Evolutionary conservation across 2,329 filamentous ascomycete species (phyloP).

Genomic region (Neonectria sp.): DNA sequence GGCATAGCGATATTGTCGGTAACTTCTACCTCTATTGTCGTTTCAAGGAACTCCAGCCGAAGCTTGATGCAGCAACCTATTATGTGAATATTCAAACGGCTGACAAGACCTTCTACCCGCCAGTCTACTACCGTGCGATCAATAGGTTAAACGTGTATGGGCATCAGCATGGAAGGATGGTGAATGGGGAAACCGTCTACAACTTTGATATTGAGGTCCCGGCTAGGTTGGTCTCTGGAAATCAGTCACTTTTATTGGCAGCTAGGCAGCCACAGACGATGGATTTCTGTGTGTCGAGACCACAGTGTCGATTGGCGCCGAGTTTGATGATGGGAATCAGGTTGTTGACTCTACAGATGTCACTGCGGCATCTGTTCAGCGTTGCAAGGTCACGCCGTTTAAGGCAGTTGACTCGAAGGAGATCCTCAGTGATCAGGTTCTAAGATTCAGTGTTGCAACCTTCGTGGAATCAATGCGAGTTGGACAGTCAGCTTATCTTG

Average conservation of each 20-base stretch:
- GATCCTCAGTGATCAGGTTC: slow-evolving; percentile 1
- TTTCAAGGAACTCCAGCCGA: slow-evolving; percentile 12
- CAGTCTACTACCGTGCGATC: slow-evolving; percentile 6
- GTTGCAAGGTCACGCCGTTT: slow-evolving; percentile 14
- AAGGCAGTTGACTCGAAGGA: not conserved
- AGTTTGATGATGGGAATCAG: slow-evolving; percentile 11
- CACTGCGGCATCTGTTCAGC: slow-evolving; percentile 4
- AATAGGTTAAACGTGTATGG: slow-evolving; percentile 19
- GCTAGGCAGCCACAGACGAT: slow-evolving; percentile 12
- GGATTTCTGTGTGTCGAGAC: slow-evolving; percentile 7
- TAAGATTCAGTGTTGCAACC: slow-evolving; percentile 10
- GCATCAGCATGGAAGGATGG: not conserved
- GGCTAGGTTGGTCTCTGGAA: slow-evolving; percentile 28
- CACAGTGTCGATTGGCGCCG: slow-evolving; percentile 3
- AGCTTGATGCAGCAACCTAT: slow-evolving; percentile 14
- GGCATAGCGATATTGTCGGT: slow-evolving; percentile 25
- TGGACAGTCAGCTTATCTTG: not conserved
- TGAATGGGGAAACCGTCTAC: slow-evolving; percentile 7
- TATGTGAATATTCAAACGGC: slow-evolving; percentile 15
- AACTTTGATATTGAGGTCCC: slow-evolving; percentile 27
- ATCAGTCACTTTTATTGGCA: slow-evolving; percentile 14
- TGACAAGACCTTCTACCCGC: slow-evolving; percentile 3
- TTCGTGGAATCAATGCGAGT: not conserved
- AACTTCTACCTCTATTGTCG: slow-evolving; percentile 31
- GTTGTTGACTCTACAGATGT: slow-evolving; percentile 9